phyloP scores from a whole-genome alignment of 2,329 filamentous ascomycete species.

The Colletotrichum ledebouriae region DNA sequence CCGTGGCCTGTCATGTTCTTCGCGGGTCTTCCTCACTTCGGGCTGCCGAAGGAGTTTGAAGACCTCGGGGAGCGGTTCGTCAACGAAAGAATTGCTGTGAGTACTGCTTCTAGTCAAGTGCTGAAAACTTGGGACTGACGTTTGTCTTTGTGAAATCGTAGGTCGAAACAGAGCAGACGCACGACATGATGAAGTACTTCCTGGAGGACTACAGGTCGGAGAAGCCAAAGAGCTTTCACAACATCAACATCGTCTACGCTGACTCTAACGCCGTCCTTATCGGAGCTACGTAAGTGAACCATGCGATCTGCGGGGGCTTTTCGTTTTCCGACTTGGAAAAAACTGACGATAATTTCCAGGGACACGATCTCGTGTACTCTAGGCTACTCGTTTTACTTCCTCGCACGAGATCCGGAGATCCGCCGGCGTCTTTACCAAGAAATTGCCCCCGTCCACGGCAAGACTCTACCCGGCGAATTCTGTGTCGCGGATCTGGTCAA shows the following conservation, averaged over 20 bases:
- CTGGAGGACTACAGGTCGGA: constrained; percentile 44
- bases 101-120: fast-evolving
- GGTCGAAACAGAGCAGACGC: constrained; percentile 43
- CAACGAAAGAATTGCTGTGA: constrained; percentile 44
- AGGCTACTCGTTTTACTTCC: constrained; percentile 41
- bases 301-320: neutral
- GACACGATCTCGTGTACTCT: constrained; percentile 44
- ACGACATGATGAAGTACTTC: constrained; percentile 47
- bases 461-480: constrained; percentile 44
- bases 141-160: neutral
- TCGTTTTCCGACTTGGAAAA: no score
- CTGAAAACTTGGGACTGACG: neutral
- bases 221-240: constrained; percentile 44
- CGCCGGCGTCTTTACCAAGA: constrained; percentile 34
- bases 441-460: constrained; percentile 38
- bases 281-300: constrained; percentile 42
- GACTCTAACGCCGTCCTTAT: constrained; percentile 45
- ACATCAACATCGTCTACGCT: constrained; percentile 44
- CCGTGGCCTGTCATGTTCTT: constrained; percentile 45
- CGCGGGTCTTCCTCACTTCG: constrained; percentile 35
- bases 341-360: neutral
- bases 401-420: constrained; percentile 34
- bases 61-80: constrained; percentile 59
- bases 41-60: constrained; percentile 51
- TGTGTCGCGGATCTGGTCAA: constrained; percentile 42